Evolutionary conservation across 2,329 filamentous ascomycete genomes (phyloP).

Genomic region (Xylariomycetidae sp.): DNA sequence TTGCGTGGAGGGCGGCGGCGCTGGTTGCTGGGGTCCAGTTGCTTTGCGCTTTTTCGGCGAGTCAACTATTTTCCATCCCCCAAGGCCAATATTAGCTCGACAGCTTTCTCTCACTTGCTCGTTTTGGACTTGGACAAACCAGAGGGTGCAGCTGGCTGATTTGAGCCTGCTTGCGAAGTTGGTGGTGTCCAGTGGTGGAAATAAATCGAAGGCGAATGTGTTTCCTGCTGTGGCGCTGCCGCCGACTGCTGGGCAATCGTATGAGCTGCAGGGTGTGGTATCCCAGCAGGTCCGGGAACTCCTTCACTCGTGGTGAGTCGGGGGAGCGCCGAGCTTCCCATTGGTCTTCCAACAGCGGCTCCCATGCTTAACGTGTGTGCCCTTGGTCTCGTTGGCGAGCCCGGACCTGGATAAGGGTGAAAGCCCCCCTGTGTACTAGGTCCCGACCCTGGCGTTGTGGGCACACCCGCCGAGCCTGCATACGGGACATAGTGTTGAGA

Average conservation of each 20-base stretch:
- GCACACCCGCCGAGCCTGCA: slow-evolving; percentile 33
- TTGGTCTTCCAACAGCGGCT: slow-evolving; percentile 32
- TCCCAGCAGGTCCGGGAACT: slow-evolving; percentile 26
- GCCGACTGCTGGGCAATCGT: slow-evolving; percentile 42
- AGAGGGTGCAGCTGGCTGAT: slow-evolving; percentile 69
- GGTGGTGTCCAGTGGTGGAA: slow-evolving; percentile 94
- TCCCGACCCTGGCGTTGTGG: slow-evolving; percentile 38
- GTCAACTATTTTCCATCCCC: slow-evolving; percentile 61
- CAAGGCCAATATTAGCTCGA: slow-evolving; percentile 35
- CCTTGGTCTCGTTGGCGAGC: slow-evolving; percentile 45
- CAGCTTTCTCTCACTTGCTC: slow-evolving; percentile 37
- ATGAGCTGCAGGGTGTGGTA: slow-evolving; percentile 38
- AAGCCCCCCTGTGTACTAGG: slow-evolving; percentile 36
- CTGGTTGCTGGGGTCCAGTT: slow-evolving; percentile 46
- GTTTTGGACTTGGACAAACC: slow-evolving; percentile 60
- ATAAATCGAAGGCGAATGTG: slow-evolving; percentile 71
- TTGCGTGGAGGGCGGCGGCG: slow-evolving; percentile 41
- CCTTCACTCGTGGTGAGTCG: slow-evolving; percentile 42
- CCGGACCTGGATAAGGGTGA: slow-evolving; percentile 36
- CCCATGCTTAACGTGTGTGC: slow-evolving; percentile 44
- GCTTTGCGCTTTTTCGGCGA: slow-evolving; percentile 86
- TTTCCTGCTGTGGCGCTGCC: slow-evolving; percentile 52
- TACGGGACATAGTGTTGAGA: slow-evolving; percentile 41
- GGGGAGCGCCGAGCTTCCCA: slow-evolving; percentile 35
- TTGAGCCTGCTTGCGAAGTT: slow-evolving; percentile 55